These are phyloP conservation scores for Erigeron philadelphicus DNA, from an alignment of 140 eudicot species.

Conservation along the genomic window DNA sequence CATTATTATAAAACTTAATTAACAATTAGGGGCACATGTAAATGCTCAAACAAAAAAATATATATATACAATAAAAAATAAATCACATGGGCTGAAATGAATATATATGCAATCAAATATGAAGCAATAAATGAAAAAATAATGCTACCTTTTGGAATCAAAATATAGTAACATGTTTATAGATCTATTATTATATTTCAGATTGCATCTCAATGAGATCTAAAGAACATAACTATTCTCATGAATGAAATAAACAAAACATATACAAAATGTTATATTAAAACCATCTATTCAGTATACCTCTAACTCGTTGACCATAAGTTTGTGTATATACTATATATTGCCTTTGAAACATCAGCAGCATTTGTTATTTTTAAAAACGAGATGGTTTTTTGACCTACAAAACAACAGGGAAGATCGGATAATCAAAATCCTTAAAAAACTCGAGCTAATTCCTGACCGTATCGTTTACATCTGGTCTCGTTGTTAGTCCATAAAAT, in stretches of 20 bases:
- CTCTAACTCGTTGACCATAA: too few species aligned
- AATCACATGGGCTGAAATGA: neutral
- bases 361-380: too few species aligned
- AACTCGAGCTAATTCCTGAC: neutral
- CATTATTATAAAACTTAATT: neutral
- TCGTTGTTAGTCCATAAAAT: neutral
- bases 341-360: too few species aligned
- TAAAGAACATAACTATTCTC: slow-evolving; percentile 9
- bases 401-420: too few species aligned
- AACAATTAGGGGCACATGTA: neutral
- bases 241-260: neutral
- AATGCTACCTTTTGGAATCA: neutral
- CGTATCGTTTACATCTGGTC: neutral
- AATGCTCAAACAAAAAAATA: neutral
- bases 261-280: neutral
- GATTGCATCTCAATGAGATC: slow-evolving; percentile 18
- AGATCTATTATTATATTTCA: neutral
- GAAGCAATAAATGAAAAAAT: neutral
- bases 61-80: too few species aligned
- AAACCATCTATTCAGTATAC: too few species aligned
- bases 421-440: neutral
- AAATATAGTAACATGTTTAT: neutral
- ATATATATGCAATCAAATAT: neutral
- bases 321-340: too few species aligned
- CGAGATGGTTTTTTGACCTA: too few species aligned